These are phyloP conservation scores for Mallotus repandus DNA, from an alignment of 441 rosid species.

Conservation along the genomic window DNA sequence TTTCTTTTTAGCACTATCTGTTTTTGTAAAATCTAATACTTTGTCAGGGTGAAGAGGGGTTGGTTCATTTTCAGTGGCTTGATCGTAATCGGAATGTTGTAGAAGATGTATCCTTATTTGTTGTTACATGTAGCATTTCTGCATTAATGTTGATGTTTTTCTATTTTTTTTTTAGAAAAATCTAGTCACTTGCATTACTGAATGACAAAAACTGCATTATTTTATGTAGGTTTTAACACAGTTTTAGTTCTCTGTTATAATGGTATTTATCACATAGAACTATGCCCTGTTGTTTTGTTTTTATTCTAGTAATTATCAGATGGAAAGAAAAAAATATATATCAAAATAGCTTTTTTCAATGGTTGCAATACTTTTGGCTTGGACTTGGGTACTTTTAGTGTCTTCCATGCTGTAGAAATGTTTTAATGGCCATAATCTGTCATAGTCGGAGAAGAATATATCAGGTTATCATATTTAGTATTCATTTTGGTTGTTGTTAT, in stretches of 20 bases:
- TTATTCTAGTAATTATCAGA: background rate
- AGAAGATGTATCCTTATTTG: conserved; percentile 80
- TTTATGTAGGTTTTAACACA: background rate
- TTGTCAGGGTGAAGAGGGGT: conserved; percentile 83
- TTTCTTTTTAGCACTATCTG: background rate
- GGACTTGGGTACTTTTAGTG: background rate
- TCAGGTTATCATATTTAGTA: background rate
- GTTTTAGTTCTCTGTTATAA: background rate
- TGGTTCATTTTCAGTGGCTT: conserved; percentile 92
- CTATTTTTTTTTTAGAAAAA: background rate
- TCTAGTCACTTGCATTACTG: background rate
- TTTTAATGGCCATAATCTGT: background rate
- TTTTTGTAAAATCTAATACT: conserved; percentile 1
- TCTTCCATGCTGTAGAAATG: background rate
- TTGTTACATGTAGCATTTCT: background rate
- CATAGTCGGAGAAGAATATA: background rate
- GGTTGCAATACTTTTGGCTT: background rate
- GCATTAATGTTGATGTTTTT: background rate
- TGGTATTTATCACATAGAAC: background rate
- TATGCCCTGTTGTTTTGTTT: background rate
- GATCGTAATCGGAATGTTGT: conserved; percentile 64
- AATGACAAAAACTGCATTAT: background rate
- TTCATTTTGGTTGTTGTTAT: background rate
- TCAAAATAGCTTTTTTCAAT: background rate
- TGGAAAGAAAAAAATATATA: background rate